Evolutionary conservation across 768 basidiomycete species (phyloP), one percentile per base, ranked within the genome.

Genomic region (Hypholoma sublateritium): DNA sequence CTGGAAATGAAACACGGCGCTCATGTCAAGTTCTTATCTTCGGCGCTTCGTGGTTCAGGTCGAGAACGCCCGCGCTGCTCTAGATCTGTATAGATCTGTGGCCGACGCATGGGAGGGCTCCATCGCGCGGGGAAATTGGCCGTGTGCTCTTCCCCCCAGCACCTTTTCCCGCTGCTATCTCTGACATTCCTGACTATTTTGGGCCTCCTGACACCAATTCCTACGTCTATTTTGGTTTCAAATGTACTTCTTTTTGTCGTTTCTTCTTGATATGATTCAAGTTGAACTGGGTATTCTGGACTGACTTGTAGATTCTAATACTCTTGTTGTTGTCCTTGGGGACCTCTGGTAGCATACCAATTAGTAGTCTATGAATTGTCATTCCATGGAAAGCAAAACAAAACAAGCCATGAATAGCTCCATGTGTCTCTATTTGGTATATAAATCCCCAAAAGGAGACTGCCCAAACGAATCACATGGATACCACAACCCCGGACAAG

Each of bases 101-200:
- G 75, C 80, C 3, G 68, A 72, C 3, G 82, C 85, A 54, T 93
- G 91, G 90, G 91, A 93, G 65, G 66, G 60, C 9, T 76, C 81
- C 19, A 76, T 92, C 43, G 68, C 77, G 13, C 74, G 72, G 32
- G 83, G 81, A 9, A 83, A 85, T 58, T 93, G 91, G 91, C 90
- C 91, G 1, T 87, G 82, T 56, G 77, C 77, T 53, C 80, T 93
- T 48, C 89, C 91, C 35, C 91, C 91, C 0, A 85, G 83, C 69
- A 84, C 85, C 8, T 93, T 89, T 71, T 91, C 91, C 52, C 82
- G 89, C 61, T 93, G 89, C 68, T 93, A 91, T 66, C 69, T 83
- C 51, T 91, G 67, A 72, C 48, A 28, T 19, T 47, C 25, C 53
- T 58, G 22, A 19, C 52, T 48, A 22, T 56, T 53, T 57, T 61